Evolutionary conservation across 2,329 filamentous ascomycete genomes (phyloP).

Genomic region (Aphanoascus verrucosus): DNA sequence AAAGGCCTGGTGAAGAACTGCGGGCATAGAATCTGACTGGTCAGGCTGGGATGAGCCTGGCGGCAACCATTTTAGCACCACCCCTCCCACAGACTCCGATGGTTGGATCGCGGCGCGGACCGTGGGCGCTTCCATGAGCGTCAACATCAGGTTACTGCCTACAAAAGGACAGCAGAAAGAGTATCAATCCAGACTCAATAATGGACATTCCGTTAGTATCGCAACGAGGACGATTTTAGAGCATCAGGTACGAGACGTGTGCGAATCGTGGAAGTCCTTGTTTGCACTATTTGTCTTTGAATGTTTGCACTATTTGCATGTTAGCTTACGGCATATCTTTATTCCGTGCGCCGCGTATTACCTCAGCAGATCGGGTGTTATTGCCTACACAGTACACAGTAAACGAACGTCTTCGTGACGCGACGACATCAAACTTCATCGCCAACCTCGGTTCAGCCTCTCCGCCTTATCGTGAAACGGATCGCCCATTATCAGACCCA

Average conservation of each 20-base stretch:
- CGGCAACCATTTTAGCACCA: slow-evolving; percentile 7
- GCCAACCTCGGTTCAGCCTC: too few species aligned
- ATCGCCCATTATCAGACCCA: not conserved
- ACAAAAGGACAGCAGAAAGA: too few species aligned
- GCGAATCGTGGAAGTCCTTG: not conserved
- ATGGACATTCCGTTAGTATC: too few species aligned
- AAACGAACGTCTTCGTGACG: too few species aligned
- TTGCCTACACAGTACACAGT: too few species aligned
- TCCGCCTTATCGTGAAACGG: not conserved
- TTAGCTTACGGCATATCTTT: not conserved
- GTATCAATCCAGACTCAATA: too few species aligned
- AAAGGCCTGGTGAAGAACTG: not conserved
- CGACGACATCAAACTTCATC: too few species aligned
- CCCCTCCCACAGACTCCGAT: not conserved
- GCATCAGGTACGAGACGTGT: too few species aligned
- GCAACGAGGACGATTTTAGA: too few species aligned
- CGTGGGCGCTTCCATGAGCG: not conserved
- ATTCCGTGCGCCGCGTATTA: not conserved
- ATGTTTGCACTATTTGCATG: not conserved
- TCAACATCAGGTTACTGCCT: not conserved
- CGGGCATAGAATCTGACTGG: slow-evolving; percentile 2
- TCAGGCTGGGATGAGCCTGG: not conserved
- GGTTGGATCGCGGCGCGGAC: too few species aligned
- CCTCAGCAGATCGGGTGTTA: too few species aligned
- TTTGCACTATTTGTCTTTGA: not conserved